Evolutionary conservation across 805 yeast genomes (phyloP).

Genomic region (Candida namnaoensis): DNA sequence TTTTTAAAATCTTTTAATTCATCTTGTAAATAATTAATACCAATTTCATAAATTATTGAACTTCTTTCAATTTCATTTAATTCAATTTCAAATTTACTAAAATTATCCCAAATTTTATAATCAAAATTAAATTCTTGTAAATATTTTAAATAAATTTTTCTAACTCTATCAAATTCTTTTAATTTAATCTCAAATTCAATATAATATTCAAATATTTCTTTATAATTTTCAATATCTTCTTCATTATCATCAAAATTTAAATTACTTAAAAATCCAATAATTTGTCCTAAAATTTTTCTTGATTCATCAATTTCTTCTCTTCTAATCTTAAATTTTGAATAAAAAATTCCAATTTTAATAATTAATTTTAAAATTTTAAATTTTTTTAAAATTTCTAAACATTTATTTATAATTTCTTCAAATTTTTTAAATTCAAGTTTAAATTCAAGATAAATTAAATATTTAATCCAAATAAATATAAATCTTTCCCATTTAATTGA

Average conservation of each 20-base stretch:
- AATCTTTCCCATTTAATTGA: slow-evolving; percentile 57
- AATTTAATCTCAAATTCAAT: slow-evolving; percentile 57
- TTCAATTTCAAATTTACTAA: slow-evolving; percentile 58
- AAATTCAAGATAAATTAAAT: slow-evolving; percentile 55
- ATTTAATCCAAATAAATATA: slow-evolving; percentile 61
- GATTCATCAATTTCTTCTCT: slow-evolving; percentile 41
- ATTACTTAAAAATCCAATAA: slow-evolving; percentile 40
- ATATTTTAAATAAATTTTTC: slow-evolving; percentile 63
- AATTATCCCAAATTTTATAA: slow-evolving; percentile 47
- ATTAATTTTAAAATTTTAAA: slow-evolving; percentile 50
- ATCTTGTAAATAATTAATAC: slow-evolving; percentile 18
- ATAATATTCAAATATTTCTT: slow-evolving; percentile 51
- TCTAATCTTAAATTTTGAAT: slow-evolving; percentile 68
- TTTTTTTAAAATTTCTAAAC: slow-evolving; percentile 36
- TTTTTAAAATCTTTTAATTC: slow-evolving; percentile 10
- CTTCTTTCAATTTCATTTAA: slow-evolving; percentile 65
- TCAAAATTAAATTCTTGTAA: slow-evolving; percentile 37
- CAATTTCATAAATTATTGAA: slow-evolving; percentile 52
- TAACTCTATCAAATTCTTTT: slow-evolving; percentile 74
- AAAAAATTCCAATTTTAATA: slow-evolving; percentile 65
- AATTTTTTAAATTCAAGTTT: slow-evolving; percentile 31
- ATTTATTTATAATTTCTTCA: slow-evolving; percentile 43
- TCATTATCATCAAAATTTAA: too few species aligned
- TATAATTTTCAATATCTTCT: slow-evolving; percentile 6
- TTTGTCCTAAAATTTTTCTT: slow-evolving; percentile 61